These are phyloP conservation scores for Salvia splendens DNA, from an alignment of 257 asterid species.

Conservation along the genomic window DNA sequence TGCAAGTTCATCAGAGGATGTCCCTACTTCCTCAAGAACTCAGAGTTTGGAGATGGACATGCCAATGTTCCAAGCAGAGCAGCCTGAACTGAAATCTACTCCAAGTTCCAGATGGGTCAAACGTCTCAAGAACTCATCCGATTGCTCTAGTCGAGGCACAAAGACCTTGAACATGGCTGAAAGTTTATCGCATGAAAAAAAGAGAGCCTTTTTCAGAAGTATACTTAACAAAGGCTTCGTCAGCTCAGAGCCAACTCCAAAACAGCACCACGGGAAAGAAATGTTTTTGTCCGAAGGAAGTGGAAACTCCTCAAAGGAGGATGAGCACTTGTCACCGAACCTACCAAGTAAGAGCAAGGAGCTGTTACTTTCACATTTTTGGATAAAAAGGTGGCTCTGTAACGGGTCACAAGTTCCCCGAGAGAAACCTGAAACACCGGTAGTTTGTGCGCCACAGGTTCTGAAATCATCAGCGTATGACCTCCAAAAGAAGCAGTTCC, in stretches of 20 bases:
- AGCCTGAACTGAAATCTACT: constrained; percentile 38
- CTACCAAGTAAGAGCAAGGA: constrained; percentile 29
- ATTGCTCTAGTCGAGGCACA: constrained; percentile 45
- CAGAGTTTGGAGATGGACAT: constrained; percentile 75
- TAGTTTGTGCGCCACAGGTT: constrained; percentile 49
- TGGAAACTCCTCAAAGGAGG: constrained; percentile 23
- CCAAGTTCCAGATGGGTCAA: constrained; percentile 71
- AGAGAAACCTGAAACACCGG: constrained; percentile 38
- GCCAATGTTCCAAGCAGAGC: constrained; percentile 51
- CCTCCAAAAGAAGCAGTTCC: constrained; percentile 61
- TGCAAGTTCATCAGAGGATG: constrained; percentile 38
- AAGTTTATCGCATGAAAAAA: constrained; percentile 38
- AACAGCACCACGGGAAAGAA: constrained; percentile 35
- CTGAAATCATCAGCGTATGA: constrained; percentile 40
- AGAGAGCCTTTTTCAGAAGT: constrained; percentile 25
- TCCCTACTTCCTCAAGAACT: constrained; percentile 63
- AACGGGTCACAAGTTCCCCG: constrained; percentile 29
- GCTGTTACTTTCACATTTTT: constrained; percentile 50
- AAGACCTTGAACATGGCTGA: constrained; percentile 40
- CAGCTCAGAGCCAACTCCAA: constrained; percentile 33
- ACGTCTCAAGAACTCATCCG: constrained; percentile 60
- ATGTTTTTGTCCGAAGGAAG: constrained; percentile 17
- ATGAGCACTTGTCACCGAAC: not conserved
- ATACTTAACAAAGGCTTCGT: constrained; percentile 23
- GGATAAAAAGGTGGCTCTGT: constrained; percentile 75